Evolutionary conservation across 805 yeast genomes (phyloP).

Genomic region (Cyberlindnera meyerae): DNA sequence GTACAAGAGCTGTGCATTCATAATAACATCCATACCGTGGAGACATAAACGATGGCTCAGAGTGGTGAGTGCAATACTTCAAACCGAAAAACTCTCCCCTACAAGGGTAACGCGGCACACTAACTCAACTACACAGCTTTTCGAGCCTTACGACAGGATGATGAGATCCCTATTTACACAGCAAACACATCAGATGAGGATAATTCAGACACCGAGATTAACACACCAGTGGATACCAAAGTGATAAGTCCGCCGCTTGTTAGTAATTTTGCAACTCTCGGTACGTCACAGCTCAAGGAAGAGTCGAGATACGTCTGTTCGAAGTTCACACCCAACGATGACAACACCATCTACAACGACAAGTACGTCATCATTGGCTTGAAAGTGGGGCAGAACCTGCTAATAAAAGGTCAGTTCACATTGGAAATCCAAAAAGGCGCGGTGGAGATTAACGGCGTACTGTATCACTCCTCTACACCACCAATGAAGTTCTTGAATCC

Average conservation of each 20-base stretch:
- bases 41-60: too few species aligned
- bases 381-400: constrained; percentile 35
- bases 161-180: constrained; percentile 17
- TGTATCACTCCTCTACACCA: constrained; percentile 27
- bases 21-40: too few species aligned
- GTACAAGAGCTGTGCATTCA: too few species aligned
- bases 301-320: constrained; percentile 27
- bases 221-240: not conserved
- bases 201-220: constrained; percentile 2
- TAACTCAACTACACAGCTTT: constrained; percentile 13
- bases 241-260: not conserved
- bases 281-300: not conserved
- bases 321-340: constrained; percentile 33
- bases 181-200: constrained; percentile 22
- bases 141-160: constrained; percentile 17
- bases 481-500: constrained; percentile 33
- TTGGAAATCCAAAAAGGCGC: constrained; percentile 45
- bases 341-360: constrained; percentile 33
- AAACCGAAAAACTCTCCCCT: too few species aligned
- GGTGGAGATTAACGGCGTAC: constrained; percentile 36
- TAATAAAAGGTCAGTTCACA: constrained; percentile 44
- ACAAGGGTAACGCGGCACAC: not conserved
- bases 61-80: constrained; percentile 13
- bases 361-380: constrained; percentile 38
- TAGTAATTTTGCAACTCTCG: too few species aligned